phyloP scores from a whole-genome alignment of 2,329 filamentous ascomycete genomes.

The Dactylellina sp. region DNA sequence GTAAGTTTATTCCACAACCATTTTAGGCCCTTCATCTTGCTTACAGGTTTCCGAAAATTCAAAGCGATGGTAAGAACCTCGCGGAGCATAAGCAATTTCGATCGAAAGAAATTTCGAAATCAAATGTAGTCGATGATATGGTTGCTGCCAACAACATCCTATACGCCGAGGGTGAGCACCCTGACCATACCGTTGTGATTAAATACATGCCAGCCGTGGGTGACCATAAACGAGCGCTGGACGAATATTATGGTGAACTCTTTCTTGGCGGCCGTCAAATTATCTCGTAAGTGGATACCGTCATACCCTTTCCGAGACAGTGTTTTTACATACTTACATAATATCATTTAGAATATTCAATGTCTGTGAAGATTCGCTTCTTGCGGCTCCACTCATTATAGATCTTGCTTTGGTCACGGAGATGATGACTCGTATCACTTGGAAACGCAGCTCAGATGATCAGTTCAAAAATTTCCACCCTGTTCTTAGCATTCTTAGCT shows the following conservation, averaged over 20 bases:
- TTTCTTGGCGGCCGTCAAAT: conserved; percentile 99
- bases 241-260: conserved; percentile 99
- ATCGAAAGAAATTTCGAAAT: conserved; percentile 99
- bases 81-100: conserved; percentile 98
- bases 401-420: conserved; percentile 92
- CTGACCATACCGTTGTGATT: conserved; percentile 98
- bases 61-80: conserved; percentile 89
- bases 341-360: conserved; percentile 80
- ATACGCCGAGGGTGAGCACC: conserved; percentile 92
- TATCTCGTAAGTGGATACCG: conserved; percentile 73
- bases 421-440: conserved; percentile 98
- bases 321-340: conserved; percentile 24
- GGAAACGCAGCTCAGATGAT: conserved; percentile 74
- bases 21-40: background rate
- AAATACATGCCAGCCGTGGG: conserved; percentile 99
- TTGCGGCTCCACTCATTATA: conserved; percentile 96
- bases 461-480: conserved; percentile 96
- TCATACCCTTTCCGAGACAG: background rate
- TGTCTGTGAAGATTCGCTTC: conserved; percentile 96
- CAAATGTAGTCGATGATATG: conserved; percentile 99
- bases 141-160: conserved; percentile 92
- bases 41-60: background rate
- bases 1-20: conserved; percentile 12
- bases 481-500: conserved; percentile 95
- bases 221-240: conserved; percentile 97